Base-by-base conservation (phyloP, 116 monocot species). In the Iris pallida region DNA sequence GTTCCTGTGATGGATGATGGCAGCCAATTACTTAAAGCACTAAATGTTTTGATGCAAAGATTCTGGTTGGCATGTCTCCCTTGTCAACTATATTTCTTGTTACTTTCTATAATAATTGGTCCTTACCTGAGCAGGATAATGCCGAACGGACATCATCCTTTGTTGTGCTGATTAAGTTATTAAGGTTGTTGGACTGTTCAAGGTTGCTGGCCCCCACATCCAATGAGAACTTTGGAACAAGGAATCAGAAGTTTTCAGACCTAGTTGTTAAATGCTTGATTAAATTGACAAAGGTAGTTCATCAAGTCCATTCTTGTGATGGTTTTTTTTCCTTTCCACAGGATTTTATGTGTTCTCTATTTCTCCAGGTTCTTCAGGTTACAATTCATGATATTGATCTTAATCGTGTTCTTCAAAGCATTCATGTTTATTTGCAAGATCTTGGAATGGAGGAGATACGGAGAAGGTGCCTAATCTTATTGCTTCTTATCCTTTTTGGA, bases 1-100 rank as follows among this genome's bases (percentile, higher is more conserved):
- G 99, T 99, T 71, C 90, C 90, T 77, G 55, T 80, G 68, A 99
- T 99, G 93, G 99, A 99, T 76, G 99, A 99, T 75, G 99, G 99
- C 6, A 93, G 99, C 61, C 93, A 93, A 59, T 78, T 99, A 11
- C 74, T 99, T 20, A 99, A 93, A 82, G 99, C 99, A 63, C 80
- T 99, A 8, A 99, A 99, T 65, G 93, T 99, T 54, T 82, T 99
- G 51, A 99, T 99, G 99, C 88, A 64, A 99, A 99, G 79, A 99
- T 99, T 71, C 80, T 99, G 93, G 99, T 99, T 59, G 53, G 81
- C 55, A 16, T 69, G 30, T 57, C 12, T 7, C 57, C 53, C 70
- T 45, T 65, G n/a, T n/a, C n/a, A n/a, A n/a, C n/a, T n/a, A n/a
- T n/a, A n/a, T n/a, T n/a, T n/a, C n/a, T n/a, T n/a, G n/a, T 64